These are phyloP conservation scores for Scheffersomyces illinoinensis DNA, from an alignment of 1,139 yeast species.

Conservation along the genomic window DNA sequence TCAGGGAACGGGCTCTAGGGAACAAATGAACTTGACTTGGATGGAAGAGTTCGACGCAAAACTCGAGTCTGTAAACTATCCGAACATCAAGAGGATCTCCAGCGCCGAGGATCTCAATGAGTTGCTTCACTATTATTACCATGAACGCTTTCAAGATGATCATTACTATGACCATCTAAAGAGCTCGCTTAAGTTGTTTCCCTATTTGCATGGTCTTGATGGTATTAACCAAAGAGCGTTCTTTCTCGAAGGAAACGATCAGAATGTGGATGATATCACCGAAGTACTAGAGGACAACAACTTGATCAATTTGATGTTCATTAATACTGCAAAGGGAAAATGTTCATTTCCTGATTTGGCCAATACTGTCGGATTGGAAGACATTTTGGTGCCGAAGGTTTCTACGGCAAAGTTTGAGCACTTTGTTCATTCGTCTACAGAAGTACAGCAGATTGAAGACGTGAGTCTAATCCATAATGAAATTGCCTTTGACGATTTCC, in stretches of 20 bases:
- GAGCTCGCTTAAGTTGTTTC: constrained; percentile 24
- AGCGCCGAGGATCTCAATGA: constrained; percentile 15
- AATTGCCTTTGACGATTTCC: constrained; percentile 11
- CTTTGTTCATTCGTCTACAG: constrained; percentile 2
- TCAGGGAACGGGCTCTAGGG: not conserved
- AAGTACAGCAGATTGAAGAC: constrained; percentile 2
- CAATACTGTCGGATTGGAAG: constrained; percentile 24
- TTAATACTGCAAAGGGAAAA: constrained; percentile 9
- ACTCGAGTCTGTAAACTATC: constrained; percentile 9
- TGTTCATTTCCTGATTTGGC: constrained; percentile 11
- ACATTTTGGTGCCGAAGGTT: constrained; percentile 14
- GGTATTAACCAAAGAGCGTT: constrained; percentile 29
- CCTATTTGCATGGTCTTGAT: constrained; percentile 39
- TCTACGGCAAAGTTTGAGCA: constrained; percentile 4
- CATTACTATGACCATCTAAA: constrained; percentile 1
- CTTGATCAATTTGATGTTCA: constrained; percentile 21
- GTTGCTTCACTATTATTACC: constrained; percentile 30
- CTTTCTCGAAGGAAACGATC: constrained; percentile 13
- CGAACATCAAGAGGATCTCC: constrained; percentile 13
- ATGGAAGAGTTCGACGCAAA: constrained; percentile 11
- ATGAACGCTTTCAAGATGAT: constrained; percentile 3
- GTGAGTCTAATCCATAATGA: constrained; percentile 1
- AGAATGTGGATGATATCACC: not conserved
- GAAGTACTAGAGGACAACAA: constrained; percentile 6
- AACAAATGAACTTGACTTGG: constrained; percentile 9